Conservation (phyloP, 2,329 filamentous ascomycete genomes). For the Decorospora gaudefroyi region DNA sequence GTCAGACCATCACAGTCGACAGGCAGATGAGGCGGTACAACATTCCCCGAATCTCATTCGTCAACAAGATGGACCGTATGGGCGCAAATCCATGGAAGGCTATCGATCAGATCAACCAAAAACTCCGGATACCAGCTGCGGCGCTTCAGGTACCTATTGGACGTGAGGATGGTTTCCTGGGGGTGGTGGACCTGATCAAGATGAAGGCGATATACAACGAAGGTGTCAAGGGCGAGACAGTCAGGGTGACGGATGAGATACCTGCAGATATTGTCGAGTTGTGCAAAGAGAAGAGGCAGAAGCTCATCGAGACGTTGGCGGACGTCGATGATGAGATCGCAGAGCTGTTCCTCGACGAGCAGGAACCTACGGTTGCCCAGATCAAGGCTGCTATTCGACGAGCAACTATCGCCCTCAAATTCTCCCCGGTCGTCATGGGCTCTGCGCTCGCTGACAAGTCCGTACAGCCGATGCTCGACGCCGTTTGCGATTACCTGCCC, state of each 20-base stretch:
- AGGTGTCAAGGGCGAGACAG: constrained; percentile 73
- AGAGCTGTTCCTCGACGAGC: constrained; percentile 89
- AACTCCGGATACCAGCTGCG: constrained; percentile 89
- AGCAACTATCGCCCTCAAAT: constrained; percentile 85
- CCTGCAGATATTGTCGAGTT: constrained; percentile 78
- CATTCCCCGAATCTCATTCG: constrained; percentile 89
- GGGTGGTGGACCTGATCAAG: constrained; percentile 87
- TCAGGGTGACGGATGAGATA: constrained; percentile 77
- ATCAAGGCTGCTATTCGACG: constrained; percentile 91
- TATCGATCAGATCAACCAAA: constrained; percentile 95
- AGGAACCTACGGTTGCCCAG: constrained; percentile 75
- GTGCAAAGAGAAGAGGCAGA: constrained; percentile 78
- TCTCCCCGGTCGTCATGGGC: constrained; percentile 95
- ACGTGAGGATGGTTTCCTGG: constrained; percentile 85
- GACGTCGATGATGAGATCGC: constrained; percentile 98
- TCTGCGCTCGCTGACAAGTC: constrained; percentile 93
- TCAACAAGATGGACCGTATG: constrained; percentile 99
- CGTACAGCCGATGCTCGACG: constrained; percentile 95
- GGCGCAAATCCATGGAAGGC: constrained; percentile 98
- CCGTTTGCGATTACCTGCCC: constrained; percentile 92
- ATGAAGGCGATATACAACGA: constrained; percentile 96
- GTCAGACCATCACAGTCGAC: constrained; percentile 97
- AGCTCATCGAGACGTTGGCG: constrained; percentile 90
- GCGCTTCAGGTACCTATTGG: constrained; percentile 96
- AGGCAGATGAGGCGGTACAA: constrained; percentile 99